Evolutionary conservation across 208 protist species (phyloP).

Genomic region (Tritrichomonas musculus): DNA sequence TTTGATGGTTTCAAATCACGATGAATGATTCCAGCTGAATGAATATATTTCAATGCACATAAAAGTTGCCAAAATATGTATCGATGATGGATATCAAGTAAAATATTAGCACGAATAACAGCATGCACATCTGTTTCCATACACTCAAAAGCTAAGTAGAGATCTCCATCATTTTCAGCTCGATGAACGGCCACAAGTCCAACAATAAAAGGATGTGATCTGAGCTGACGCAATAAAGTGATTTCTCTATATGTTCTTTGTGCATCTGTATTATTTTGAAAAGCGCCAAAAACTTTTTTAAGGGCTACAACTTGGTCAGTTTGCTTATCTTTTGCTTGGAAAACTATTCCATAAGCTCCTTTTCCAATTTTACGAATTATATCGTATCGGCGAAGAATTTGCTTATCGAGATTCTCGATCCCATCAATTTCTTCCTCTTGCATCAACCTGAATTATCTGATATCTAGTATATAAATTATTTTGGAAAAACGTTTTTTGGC

Average conservation of each 20-base stretch:
- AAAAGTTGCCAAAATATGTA: slow-evolving; percentile 66
- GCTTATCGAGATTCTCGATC: slow-evolving; percentile 48
- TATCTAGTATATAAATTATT: no score
- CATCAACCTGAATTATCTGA: no score
- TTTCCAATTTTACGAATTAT: slow-evolving; percentile 53
- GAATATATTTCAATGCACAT: slow-evolving; percentile 53
- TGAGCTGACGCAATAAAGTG: slow-evolving; percentile 56
- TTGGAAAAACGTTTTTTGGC: no score
- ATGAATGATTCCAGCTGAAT: slow-evolving; percentile 65
- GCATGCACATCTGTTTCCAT: slow-evolving; percentile 66
- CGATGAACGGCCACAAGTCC: slow-evolving; percentile 60
- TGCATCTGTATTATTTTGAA: slow-evolving; percentile 63
- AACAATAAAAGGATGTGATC: slow-evolving; percentile 62
- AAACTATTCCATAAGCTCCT: slow-evolving; percentile 60
- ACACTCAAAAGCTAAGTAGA: slow-evolving; percentile 68
- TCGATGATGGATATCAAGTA: slow-evolving; percentile 60
- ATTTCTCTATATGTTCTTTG: slow-evolving; percentile 67
- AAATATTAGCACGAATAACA: slow-evolving; percentile 63
- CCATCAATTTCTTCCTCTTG: neutral
- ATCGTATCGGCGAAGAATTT: slow-evolving; percentile 57
- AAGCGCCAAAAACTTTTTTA: slow-evolving; percentile 69
- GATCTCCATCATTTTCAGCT: slow-evolving; percentile 64
- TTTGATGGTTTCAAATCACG: slow-evolving; percentile 91
- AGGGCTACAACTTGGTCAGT: slow-evolving; percentile 54
- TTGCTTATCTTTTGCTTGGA: slow-evolving; percentile 52